Base-by-base conservation (phyloP, 1,284 basidiomycete genomes). In the Leccinum fuscescens region DNA sequence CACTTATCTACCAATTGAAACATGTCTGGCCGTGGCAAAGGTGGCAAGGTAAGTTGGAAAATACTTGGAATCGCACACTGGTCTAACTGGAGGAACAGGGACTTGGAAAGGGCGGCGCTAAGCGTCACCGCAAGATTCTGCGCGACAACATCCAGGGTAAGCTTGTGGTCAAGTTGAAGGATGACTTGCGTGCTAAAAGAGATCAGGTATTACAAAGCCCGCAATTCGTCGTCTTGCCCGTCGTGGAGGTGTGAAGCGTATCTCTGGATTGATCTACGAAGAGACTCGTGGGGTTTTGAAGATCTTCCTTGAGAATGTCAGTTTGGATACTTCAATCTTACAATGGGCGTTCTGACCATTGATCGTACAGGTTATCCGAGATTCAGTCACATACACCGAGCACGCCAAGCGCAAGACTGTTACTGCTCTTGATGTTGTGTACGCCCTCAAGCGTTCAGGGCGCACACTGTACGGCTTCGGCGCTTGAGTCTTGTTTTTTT, bases 331-430 rank as follows among this genome's bases (percentile, higher is more conserved):
- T 15, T 14, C 2, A 1, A n/a, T 50, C 0, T 1, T 27, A 20
- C 27, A n/a, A 9, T 24, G 48, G 9, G 3, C 3, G 7, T 17
- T 3, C 20, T 66, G 4, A 67, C 4, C 0, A 3, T 11, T 15
- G 48, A 27, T 48, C 3, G 0, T 7, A 0, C 44, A 82, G 80
- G 83, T 85, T 24, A 90, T 92, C 74, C 85, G 24, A 24, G 24
- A 24, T 24, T 24, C 24, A 39, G 91, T 93, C 64, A 93, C 91
- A 65, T 93, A 93, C 85, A 90, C 88, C 61, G 92, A 92, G 75
- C 91, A 93, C 78, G 90, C 91, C 68, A 93, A 93, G 82, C 83
- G 91, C 54, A 93, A 93, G 81, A 93, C 90, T n/a, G 90, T 93
- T 58, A 91, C 88, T 52, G 90, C 92, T 22, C 86, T 90, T 56